Base-by-base conservation (phyloP, 2,329 filamentous ascomycete genomes). In the Aureobasidium sp. region DNA sequence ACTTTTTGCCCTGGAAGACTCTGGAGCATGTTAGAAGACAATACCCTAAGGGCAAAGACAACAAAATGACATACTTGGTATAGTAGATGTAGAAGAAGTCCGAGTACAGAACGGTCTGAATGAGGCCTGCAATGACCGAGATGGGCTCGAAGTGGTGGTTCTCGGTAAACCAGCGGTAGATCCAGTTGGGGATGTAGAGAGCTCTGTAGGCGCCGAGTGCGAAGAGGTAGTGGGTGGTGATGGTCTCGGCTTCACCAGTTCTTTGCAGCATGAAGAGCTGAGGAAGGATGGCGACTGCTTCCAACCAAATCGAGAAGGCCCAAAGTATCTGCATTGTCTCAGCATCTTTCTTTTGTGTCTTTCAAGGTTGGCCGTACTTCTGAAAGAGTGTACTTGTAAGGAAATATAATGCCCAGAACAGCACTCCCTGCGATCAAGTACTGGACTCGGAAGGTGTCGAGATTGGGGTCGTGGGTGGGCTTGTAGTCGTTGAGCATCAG, bases 51-150 rank as follows among this genome's bases (percentile, higher is more conserved):
- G 64, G 57, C 17, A 21, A 34, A 11, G 19, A 27, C n/a, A n/a
- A 4, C 40, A 22, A 10, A 1, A 12, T 2, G 39, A 72, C 79
- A 70, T 68, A 85, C 83, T 96, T 97, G 56, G 86, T 95, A 74
- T 96, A 98, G 76, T 98, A 98, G 65, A 98, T 91, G 79, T 90
- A 98, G 80, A 98, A 98, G 76, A 98, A 98, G 74, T 98, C 93
- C 59, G 89, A 95, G 76, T 98, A 98, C 55, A 98, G 77, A 44
- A 98, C 74, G 0, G 93, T 98, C 77, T 98, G 93, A 59, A 97
- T 74, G 53, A 97, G 79, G 11, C 93, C 93, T 3, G 94, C 93
- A 58, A 93, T 67, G 48, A 96, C 85, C 17, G 90, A 86, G 61
- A 96, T 94, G 59, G 84, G 87, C 68, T 97, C 90, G 62, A 85